These are phyloP conservation scores for Blastomyces gilchristii DNA, from an alignment of 2,329 filamentous ascomycete species.

Conservation along the genomic window DNA sequence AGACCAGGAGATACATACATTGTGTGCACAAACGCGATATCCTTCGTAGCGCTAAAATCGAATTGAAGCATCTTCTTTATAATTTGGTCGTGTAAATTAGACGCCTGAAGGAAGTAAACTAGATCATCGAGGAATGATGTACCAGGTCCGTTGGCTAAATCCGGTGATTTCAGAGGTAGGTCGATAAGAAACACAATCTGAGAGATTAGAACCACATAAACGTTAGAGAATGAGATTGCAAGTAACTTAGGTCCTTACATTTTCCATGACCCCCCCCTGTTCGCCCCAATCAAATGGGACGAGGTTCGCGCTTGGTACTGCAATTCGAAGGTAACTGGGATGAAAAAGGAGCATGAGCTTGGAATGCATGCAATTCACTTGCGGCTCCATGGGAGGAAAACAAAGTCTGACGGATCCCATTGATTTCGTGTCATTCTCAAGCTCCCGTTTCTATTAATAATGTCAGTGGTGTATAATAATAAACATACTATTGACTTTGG, in stretches of 20 bases:
- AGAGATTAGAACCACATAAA: not conserved
- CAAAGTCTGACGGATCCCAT: conserved; percentile 53
- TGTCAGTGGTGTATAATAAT: not conserved
- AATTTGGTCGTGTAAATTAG: conserved; percentile 54
- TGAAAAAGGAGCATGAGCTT: conserved; percentile 89
- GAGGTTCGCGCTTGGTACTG: conserved; percentile 78
- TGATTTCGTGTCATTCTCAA: conserved; percentile 31
- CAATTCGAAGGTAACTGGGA: conserved; percentile 60
- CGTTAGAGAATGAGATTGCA: conserved; percentile 9
- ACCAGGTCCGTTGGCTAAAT: conserved; percentile 13
- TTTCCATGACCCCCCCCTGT: conserved; percentile 72
- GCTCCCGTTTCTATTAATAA: conserved; percentile 27
- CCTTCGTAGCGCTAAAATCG: conserved; percentile 64
- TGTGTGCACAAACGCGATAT: conserved; percentile 73
- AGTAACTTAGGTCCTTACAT: conserved; percentile 39
- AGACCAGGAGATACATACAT: conserved; percentile 47
- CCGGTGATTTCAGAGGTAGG: conserved; percentile 48
- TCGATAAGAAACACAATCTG: conserved; percentile 86
- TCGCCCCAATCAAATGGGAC: conserved; percentile 86
- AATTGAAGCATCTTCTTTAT: conserved; percentile 62
- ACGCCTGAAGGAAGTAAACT: conserved; percentile 57
- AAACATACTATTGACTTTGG: not conserved
- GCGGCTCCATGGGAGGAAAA: conserved; percentile 70
- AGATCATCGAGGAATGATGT: conserved; percentile 61
- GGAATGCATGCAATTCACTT: conserved; percentile 74